Evolutionary conservation across 768 basidiomycete genomes (phyloP), one percentile per base, ranked within the genome.

Genomic region (Tulasnella sp.): DNA sequence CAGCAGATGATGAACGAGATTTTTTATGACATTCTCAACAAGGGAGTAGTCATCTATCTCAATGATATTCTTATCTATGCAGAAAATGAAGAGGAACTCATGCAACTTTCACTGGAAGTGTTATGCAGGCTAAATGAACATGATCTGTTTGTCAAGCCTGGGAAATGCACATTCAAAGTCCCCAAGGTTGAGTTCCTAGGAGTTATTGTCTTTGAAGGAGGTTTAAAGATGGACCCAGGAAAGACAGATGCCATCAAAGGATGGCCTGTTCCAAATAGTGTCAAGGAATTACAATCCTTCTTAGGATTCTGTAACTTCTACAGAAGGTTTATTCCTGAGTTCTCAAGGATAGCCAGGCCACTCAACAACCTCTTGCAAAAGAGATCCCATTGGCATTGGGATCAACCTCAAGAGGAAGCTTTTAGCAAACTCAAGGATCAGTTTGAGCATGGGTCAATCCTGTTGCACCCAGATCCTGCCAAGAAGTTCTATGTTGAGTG

Each of bases 221-320:
- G 41, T 10, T n/a, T 66, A 45, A 1, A 3, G 10, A 69, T 70
- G 67, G 64, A 66, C 30, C 44, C 51, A 1, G 34, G 5, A 11
- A 70, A 70, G 52, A 45, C 68, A 21, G 48, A 63, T 2, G 55
- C 69, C 2, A 51, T 70, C 26, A n/a, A 43, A 26, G 34, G 50
- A 11, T 70, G 69, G 69, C 66, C 66, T 9, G 38, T 17, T 4
- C 69, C 69, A 1, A 45, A 32, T 2, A 66, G 24, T 11, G 51
- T 66, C 24, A 64, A 52, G 47, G 64, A 66, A 24, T 23, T 68
- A 1, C 67, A 63, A 44, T 51, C 58, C 15, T 70, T 70, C 59
- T 32, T 70, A 0, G 67, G 69, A 10, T 67, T 70, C 60, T 64
- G 65, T 11, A 69, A 68, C 67, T 69, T 66, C 58, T 70, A 70